A percentile compares a stretch with the other conserved stretches of the same genome.
These are phyloP conservation scores for Cenchrus purpureus DNA, from an alignment of 176 grass and related monocot species.

Conservation along the genomic window DNA sequence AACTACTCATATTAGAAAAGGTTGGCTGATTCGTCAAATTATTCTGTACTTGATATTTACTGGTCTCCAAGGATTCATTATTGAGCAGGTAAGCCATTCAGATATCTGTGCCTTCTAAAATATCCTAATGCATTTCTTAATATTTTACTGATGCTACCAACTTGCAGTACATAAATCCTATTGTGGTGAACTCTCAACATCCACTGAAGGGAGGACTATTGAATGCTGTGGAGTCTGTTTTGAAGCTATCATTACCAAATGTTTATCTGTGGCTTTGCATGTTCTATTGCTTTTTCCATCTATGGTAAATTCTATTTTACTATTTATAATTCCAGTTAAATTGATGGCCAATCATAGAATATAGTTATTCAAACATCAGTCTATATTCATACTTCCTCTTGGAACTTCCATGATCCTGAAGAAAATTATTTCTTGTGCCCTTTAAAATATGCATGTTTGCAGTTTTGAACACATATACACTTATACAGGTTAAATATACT, in stretches of 20 bases:
- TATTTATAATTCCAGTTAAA: conserved; percentile 26
- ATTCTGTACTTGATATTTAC: conserved; percentile 87
- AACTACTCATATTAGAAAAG: conserved; percentile 70
- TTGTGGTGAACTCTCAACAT: conserved; percentile 94
- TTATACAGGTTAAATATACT: conserved; percentile 90
- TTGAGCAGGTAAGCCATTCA: conserved; percentile 86
- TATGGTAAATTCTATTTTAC: conserved; percentile 66
- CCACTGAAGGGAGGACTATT: conserved; percentile 83
- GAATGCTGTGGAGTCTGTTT: conserved; percentile 83
- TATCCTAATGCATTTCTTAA: conserved; percentile 22
- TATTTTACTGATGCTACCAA: conserved; percentile 22
- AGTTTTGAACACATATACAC: conserved; percentile 5
- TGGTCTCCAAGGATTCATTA: conserved; percentile 91
- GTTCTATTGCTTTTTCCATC: conserved; percentile 98
- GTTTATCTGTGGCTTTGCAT: conserved; percentile 99
- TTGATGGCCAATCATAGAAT: not conserved
- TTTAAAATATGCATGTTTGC: conserved; percentile 2
- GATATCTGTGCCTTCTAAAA: not conserved
- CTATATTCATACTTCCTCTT: conserved; percentile 3
- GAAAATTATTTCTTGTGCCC: not conserved
- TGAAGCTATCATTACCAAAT: conserved; percentile 93
- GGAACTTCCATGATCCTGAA: not conserved
- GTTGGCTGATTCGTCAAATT: conserved; percentile 94
- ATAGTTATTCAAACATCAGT: not conserved
- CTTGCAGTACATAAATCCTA: conserved; percentile 98